Evolutionary conservation across 2,329 filamentous ascomycete species (phyloP), one percentile per base, ranked within the genome.

Genomic region (Paramyrothecium sp.): DNA sequence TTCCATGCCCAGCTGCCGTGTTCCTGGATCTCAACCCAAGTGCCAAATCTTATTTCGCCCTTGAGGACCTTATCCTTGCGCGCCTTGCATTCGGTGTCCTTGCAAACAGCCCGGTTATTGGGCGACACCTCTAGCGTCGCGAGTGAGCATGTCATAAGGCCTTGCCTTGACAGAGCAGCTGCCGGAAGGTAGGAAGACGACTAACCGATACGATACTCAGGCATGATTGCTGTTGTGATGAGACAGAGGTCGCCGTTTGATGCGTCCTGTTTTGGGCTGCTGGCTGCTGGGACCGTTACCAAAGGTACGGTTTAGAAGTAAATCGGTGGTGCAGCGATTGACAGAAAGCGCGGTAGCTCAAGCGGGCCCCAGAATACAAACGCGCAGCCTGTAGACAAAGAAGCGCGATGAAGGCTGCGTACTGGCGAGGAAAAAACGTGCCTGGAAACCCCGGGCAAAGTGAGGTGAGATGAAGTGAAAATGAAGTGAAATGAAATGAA

Each of bases 1-100:
- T 89, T 89, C 87, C 89, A 98, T 57, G 78, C 73, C 85, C 87
- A 96, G 67, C 81, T 82, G 47, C 84, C 84, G 67, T 87, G 81
- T 0, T 83, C 81, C 0, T 78, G 66, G 30, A 89, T 82, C 10
- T 82, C 83, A 61, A 96, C 83, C 80, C 88, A 91, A 21, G 81
- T 82, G 47, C 90, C 94, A 54, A 92, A 84, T 56, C 94, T 89
- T 3, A 97, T 76, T 62, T 91, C 86, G 56, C 89, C 91, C 76
- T 96, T 96, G 23, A 67, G 63, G 68, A 96, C 91, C 75, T 96
- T 97, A 67, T 81, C 69, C 1, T 69, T 78, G 2, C 75, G 76
- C 2, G 89, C 81, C 73, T 92, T 92, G 81, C 94, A 97, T 61
- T 87, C 80, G 5, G 78, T 80, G 69, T 88, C 88, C 61, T 87